Evolutionary conservation across 495 filamentous ascomycete genomes (phyloP).

Genomic region (Podospora appendiculata): DNA sequence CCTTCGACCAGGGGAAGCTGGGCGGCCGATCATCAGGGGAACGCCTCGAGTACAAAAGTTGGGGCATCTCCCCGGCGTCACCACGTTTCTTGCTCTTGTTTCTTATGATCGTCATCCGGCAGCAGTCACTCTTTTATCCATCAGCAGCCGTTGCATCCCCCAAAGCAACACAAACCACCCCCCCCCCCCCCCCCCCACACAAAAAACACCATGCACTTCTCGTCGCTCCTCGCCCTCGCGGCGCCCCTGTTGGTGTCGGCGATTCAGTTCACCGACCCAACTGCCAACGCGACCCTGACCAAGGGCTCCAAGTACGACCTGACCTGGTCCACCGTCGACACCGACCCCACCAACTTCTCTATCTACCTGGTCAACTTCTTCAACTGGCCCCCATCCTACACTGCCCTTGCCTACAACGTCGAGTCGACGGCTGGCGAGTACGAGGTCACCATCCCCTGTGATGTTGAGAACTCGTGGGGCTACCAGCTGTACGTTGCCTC

Average conservation of each 20-base stretch:
- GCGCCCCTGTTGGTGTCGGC: slow-evolving; percentile 23
- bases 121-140: slow-evolving; percentile 20
- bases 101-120: not conserved
- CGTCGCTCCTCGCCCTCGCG: slow-evolving; percentile 19
- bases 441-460: slow-evolving; percentile 35
- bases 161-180: no score
- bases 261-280: slow-evolving; percentile 18
- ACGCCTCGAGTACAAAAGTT: not conserved
- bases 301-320: slow-evolving; percentile 30
- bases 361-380: slow-evolving; percentile 44
- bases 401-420: slow-evolving; percentile 29
- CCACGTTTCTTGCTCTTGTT: not conserved
- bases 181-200: not conserved
- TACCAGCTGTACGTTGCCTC: slow-evolving; percentile 30
- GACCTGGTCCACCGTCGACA: slow-evolving; percentile 38
- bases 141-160: not conserved
- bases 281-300: slow-evolving; percentile 24
- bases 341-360: slow-evolving; percentile 34
- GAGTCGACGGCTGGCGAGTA: slow-evolving; percentile 20
- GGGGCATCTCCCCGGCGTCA: not conserved
- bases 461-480: slow-evolving; percentile 30
- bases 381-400: slow-evolving; percentile 38
- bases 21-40: not conserved
- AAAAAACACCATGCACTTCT: slow-evolving; percentile 16
- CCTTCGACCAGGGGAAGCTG: not conserved